phyloP scores from a whole-genome alignment of 495 filamentous ascomycete species.

The Geopyxis carbonaria region DNA sequence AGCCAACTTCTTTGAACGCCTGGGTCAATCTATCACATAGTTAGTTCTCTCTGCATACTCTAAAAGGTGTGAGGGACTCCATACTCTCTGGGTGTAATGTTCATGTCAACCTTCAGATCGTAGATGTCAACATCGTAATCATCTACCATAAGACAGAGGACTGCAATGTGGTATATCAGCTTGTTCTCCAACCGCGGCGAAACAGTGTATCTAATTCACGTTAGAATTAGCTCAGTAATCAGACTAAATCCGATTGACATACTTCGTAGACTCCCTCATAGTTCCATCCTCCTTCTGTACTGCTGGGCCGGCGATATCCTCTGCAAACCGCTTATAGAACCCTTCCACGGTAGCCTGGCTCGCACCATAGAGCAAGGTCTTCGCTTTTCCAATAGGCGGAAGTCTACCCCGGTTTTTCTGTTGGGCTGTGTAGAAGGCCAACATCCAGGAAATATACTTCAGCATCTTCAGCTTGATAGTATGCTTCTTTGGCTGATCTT shows the following conservation, averaged over 20 bases:
- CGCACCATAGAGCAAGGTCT: slow-evolving; percentile 8
- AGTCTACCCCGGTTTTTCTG: slow-evolving; percentile 8
- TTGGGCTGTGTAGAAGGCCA: slow-evolving; percentile 39
- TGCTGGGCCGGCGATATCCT: slow-evolving; percentile 6
- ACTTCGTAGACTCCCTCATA: slow-evolving; percentile 6
- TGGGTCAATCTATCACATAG: slow-evolving; percentile 30
- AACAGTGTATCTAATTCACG: slow-evolving; percentile 7
- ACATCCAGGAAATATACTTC: slow-evolving; percentile 46
- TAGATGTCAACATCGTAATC: slow-evolving; percentile 60
- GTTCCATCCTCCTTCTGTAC: slow-evolving; percentile 7
- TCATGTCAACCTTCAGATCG: slow-evolving; percentile 62
- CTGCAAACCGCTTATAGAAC: slow-evolving; percentile 14
- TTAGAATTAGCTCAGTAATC: slow-evolving; percentile 1
- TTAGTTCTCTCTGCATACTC: not conserved
- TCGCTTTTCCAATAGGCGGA: slow-evolving; percentile 7
- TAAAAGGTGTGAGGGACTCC: slow-evolving; percentile 10
- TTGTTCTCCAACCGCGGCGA: slow-evolving; percentile 19
- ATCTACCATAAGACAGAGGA: slow-evolving; percentile 43
- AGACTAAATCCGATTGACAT: too few relatives aligned
- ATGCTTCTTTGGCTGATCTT: slow-evolving; percentile 14
- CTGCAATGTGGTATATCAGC: slow-evolving; percentile 21
- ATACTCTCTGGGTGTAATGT: slow-evolving; percentile 45
- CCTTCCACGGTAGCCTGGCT: slow-evolving; percentile 6
- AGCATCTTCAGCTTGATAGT: slow-evolving; percentile 43
- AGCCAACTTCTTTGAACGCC: slow-evolving; percentile 76